Base-by-base conservation (phyloP, 2,329 filamentous ascomycete species). In the Talaromyces sp. region DNA sequence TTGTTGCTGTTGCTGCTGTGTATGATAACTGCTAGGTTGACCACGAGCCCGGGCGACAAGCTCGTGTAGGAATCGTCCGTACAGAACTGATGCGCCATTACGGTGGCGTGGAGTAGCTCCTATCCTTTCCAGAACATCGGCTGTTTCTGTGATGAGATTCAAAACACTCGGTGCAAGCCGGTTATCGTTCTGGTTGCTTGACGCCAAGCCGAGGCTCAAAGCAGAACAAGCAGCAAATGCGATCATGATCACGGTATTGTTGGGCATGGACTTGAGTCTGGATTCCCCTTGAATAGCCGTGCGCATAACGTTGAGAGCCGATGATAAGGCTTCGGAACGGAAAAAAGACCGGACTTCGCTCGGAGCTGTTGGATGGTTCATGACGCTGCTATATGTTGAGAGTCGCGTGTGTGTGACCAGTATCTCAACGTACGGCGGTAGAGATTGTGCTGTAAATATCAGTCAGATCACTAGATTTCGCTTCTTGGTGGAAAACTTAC, bases 191-290 rank as follows among this genome's bases (percentile, higher is more conserved):
- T 43, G 39, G 53, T 80, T 81, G 0, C 81, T 84, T 40, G 70
- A 74, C 50, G 83, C 82, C 0, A 83, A 79, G 63, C 84, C 86
- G 4, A 88, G 77, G 9, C 83, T 81, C n/a, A 88, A 71, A 0
- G 85, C 85, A 61, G 87, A 88, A 64, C 84, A 88, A 4, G 85
- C 85, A 0, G 87, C 87, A 62, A 89, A 89, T 1, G 86, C 88
- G 11, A 90, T 88, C 88, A 90, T 90, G 62, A 89, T 88, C 57
- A 87, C 83, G 0, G 87, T 89, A 64, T 90, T 90, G 70, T 90
- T 90, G 0, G 87, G 87, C 87, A 90, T 90, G 0, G 87, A 89
- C 57, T 84, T 84, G 0, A 90, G 78, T 61, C 86, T 81, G 0
- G 79, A 76, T 66, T 90, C 87, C 35, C 87, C 87, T 69, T 89